Conservation (phyloP, 208 protist species). For the Leishmania martiniquensis region DNA sequence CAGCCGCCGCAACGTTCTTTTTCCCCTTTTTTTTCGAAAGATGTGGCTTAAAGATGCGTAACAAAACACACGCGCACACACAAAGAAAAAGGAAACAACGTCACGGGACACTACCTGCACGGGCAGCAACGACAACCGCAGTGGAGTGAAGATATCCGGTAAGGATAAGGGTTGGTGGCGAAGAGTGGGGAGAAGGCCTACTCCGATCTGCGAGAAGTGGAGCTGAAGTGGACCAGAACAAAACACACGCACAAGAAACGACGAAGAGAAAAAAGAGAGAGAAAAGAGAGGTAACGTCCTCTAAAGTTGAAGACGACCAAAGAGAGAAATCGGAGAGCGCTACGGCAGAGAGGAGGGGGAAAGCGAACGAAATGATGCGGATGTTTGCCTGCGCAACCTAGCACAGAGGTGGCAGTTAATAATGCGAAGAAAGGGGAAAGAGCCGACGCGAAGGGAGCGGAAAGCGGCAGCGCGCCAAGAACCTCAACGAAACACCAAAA, state of each 20-base stretch:
- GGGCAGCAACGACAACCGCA: not conserved
- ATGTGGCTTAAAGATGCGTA: too few relatives aligned
- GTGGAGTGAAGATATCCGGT: not conserved
- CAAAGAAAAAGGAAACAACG: not conserved
- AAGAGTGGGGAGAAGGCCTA: too few relatives aligned
- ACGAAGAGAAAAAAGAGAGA: not conserved
- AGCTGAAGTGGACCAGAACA: not conserved
- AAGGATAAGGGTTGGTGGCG: not conserved
- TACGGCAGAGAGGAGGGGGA: not conserved
- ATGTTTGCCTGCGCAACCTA: not conserved
- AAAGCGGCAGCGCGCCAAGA: not conserved
- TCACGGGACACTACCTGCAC: not conserved
- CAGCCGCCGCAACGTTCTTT: too few relatives aligned
- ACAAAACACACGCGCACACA: not conserved
- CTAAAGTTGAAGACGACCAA: not conserved
- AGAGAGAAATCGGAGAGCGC: not conserved
- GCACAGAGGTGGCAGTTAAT: not conserved
- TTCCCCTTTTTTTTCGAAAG: too few relatives aligned
- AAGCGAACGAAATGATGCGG: not conserved
- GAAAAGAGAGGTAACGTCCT: not conserved
- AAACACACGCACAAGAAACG: not conserved
- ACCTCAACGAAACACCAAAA: too few relatives aligned
- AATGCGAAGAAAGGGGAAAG: not conserved
- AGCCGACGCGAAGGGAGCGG: not conserved
- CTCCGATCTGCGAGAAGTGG: not conserved